Conservation (phyloP, 2,329 filamentous ascomycete species). For the Blastomyces gilchristii region DNA sequence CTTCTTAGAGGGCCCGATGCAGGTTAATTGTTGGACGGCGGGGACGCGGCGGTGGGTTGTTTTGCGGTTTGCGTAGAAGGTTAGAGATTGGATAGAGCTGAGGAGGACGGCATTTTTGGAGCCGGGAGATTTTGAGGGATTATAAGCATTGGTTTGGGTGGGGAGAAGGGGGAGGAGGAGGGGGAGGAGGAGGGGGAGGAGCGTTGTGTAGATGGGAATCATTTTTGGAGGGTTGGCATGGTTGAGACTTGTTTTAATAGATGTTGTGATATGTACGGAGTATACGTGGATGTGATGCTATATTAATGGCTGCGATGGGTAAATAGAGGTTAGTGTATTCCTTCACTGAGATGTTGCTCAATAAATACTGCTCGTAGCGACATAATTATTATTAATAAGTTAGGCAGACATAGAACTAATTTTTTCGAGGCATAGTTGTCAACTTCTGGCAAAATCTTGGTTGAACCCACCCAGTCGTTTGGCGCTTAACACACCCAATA, state of each 20-base stretch:
- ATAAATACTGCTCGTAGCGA: no score
- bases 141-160: constrained; percentile 15
- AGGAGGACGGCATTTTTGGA: constrained; percentile 46
- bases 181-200: constrained; percentile 15
- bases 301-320: no score
- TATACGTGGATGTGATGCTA: neutral
- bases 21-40: constrained; percentile 68
- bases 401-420: no score
- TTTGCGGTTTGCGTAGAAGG: constrained; percentile 55
- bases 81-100: constrained; percentile 64
- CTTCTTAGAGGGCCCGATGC: constrained; percentile 53
- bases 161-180: constrained; percentile 15
- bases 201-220: neutral
- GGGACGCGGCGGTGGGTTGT: constrained; percentile 68
- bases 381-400: no score
- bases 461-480: no score
- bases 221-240: neutral
- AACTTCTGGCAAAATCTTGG: no score
- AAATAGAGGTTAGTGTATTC: no score
- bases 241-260: neutral
- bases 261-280: neutral
- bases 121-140: constrained; percentile 22
- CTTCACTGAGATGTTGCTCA: no score
- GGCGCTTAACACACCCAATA: no score
- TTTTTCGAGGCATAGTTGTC: no score